A percentile compares a stretch with the other conserved stretches of the same genome.
These are phyloP conservation scores for Syzygium malaccense DNA, from an alignment of 441 rosid species.

Conservation along the genomic window DNA sequence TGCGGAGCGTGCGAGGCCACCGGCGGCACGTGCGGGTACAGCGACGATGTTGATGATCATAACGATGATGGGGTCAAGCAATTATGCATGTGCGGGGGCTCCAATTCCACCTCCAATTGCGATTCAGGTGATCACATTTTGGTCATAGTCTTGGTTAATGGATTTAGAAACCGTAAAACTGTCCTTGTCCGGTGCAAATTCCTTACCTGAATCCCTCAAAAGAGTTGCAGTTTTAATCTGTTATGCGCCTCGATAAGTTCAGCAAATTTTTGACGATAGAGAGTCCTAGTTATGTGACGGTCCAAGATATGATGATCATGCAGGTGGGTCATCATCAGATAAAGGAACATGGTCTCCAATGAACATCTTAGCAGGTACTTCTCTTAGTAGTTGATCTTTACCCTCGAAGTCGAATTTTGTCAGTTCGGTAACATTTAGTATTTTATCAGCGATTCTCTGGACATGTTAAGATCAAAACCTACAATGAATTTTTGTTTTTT, in stretches of 20 bases:
- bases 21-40: slow-evolving; percentile 78
- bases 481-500: too few relatives aligned
- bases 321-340: not conserved
- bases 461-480: not conserved
- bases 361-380: not conserved
- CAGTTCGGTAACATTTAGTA: not conserved
- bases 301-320: not conserved
- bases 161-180: not conserved
- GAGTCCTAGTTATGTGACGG: not conserved
- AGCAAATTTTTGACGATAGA: not conserved
- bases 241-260: not conserved
- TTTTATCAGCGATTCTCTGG: not conserved
- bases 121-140: slow-evolving; percentile 41
- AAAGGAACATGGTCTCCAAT: not conserved
- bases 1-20: slow-evolving; percentile 83
- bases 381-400: not conserved
- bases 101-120: slow-evolving; percentile 76
- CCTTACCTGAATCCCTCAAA: not conserved
- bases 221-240: not conserved
- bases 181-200: not conserved
- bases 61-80: slow-evolving; percentile 44
- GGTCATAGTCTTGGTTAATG: not conserved
- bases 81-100: slow-evolving; percentile 59
- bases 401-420: not conserved
- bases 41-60: not conserved